Base-by-base conservation (phyloP, 495 filamentous ascomycete genomes). In the Xylaria castorea region DNA sequence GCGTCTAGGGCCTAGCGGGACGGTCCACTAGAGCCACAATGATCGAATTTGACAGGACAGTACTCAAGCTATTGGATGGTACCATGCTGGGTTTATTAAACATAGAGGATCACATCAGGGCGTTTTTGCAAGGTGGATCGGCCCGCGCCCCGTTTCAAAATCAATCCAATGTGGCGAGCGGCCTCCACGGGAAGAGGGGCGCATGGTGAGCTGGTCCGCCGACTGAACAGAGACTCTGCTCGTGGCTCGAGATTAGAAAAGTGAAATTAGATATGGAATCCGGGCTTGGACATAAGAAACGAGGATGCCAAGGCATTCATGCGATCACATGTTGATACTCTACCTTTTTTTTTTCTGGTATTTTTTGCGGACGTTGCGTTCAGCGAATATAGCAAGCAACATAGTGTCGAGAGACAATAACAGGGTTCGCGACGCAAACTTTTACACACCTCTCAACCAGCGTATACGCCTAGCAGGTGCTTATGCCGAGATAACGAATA, bases 351-450 rank as follows among this genome's bases (percentile, higher is more conserved):
- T 57, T 27, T 57, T 42, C 57, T 68, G 14, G 4, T 9, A 14
- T 11, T 16, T 57, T 32, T 57, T 16, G 53, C 14, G 53, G 53
- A 57, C 14, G 27, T 30, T 50, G 22, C 42, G 25, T 25, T 20
- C n/a, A 25, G 64, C 32, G 30, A 40, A 36, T 66, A 66, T 66
- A 66, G 64, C 64, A 46, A 53, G 46, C 64, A 51, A 38, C 64
- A 22, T 0, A 30, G 30, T 18, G 46, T 66, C 64, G 30, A 66
- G 42, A 46, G 40, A 44, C 42, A 66, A 25, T 32, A 25, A 51
- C 25, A 66, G 6, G 42, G 27, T 66, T 66, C 30, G 64, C 53
- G 30, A 36, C 64, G 16, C 53, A 32, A 32, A 57, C 53, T 18
- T 18, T 3, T 18, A 6, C 27, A 57, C 1, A 12, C 27, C 5